Evolutionary conservation across 2,329 filamentous ascomycete genomes (phyloP).

Genomic region (Fusarium concolor): DNA sequence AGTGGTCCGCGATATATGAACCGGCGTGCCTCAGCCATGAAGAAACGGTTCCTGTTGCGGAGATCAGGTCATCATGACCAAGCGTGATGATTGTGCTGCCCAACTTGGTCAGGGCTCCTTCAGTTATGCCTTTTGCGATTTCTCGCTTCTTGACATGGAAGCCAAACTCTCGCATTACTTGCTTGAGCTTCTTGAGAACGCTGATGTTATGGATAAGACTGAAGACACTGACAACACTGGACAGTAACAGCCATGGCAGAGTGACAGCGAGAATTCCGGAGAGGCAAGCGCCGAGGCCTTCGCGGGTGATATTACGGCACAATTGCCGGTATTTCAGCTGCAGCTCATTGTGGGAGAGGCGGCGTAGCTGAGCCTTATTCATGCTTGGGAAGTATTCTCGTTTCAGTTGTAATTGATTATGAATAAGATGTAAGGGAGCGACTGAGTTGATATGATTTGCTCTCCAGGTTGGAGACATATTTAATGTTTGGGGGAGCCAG

Average conservation of each 20-base stretch:
- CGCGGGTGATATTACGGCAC: not conserved
- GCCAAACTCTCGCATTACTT: not conserved
- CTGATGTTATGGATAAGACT: too few species aligned
- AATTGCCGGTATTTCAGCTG: not conserved
- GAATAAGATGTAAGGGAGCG: too few species aligned
- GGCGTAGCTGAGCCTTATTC: too few species aligned
- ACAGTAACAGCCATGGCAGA: not conserved
- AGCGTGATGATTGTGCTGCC: not conserved
- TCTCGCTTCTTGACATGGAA: not conserved
- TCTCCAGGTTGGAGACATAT: too few species aligned
- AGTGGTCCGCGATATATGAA: too few species aligned
- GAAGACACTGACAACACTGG: not conserved
- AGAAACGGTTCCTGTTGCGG: not conserved
- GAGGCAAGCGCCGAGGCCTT: not conserved
- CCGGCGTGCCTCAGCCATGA: not conserved
- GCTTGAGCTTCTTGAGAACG: not conserved
- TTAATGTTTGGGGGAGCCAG: too few species aligned
- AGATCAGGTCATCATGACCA: not conserved
- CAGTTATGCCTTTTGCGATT: not conserved
- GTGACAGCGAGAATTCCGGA: not conserved
- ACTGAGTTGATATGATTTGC: too few species aligned
- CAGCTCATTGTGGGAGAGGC: not conserved
- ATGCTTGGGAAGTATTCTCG: too few species aligned
- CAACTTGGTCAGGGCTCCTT: not conserved
- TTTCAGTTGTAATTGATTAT: too few species aligned